Evolutionary conservation across 192 early-diverging fungal species (phyloP), one percentile per base, ranked within the genome.

Genomic region (Cetraspora pellucida): DNA sequence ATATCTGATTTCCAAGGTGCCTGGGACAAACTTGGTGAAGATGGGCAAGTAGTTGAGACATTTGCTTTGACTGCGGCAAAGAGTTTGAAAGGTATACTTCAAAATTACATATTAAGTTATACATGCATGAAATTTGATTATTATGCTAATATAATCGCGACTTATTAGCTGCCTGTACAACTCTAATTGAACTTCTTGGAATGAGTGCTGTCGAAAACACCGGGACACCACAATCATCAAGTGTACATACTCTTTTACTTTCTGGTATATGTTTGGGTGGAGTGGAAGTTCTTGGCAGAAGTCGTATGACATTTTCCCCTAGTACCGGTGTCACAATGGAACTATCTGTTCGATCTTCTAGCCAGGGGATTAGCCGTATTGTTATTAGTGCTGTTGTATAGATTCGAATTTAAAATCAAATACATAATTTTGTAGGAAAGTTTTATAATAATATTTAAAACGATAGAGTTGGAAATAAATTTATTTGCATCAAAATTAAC

Each of bases 251-350:
- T 46, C 88, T 97, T 30, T 78, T 92, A 37, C 80, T 98, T 76
- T 90, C 93, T 8, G 98, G 97, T 72, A 91, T 85, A 49, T 98
- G 93, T 90, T 87, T 95, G 78, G 95, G 96, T 50, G 90, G 90
- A 14, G 81, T 87, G 23, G 87, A 86, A 70, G 90, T 91, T 4
- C 77, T 97, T 19, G 93, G 91, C 10, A 87, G 94, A 64, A 92
- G 90, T 80, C 86, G 95, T n/a, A 96, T 98, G 95, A 93, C 94
- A 23, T 93, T 89, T 73, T 91, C 91, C 52, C 89, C 90, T 50
- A 83, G 89, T 23, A 82, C 90, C 0, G 96, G 96, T 2, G 96
- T 99, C 28, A 95, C 95, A 3, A 88, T 99, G 88, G 95, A 99
- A 81, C 80, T 99, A 63, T 90, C 91, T 0, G 92, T 94, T 43